phyloP scores from a whole-genome alignment of 202 grass and related monocot species.

The Hordeum pubiflorum region DNA sequence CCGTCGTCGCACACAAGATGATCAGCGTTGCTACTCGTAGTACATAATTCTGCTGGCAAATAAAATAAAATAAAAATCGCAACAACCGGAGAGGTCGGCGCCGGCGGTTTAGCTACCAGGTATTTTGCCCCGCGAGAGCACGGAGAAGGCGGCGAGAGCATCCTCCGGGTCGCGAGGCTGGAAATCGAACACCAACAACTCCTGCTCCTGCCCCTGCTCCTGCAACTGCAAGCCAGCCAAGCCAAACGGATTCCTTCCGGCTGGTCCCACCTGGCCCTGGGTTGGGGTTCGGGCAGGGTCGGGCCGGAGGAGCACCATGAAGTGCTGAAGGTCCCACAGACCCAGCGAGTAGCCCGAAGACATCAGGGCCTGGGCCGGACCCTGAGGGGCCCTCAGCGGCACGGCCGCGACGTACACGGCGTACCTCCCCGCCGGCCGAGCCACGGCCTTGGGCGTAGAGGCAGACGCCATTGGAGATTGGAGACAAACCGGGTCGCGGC shows the following conservation, averaged over 20 bases:
- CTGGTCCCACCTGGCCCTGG: background rate
- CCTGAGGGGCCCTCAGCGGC: constrained; percentile 51
- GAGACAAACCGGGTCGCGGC: background rate
- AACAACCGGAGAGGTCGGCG: no score
- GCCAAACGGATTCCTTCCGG: background rate
- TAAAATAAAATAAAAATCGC: background rate
- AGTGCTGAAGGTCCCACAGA: constrained; percentile 71
- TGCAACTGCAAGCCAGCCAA: background rate
- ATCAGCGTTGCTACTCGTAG: background rate
- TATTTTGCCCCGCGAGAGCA: constrained; percentile 47
- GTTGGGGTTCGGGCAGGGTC: constrained; percentile 30
- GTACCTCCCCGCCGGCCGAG: background rate
- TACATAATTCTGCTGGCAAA: background rate
- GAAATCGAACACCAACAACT: constrained; percentile 64
- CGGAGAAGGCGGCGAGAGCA: constrained; percentile 38
- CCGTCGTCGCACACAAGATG: background rate
- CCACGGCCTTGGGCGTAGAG: background rate
- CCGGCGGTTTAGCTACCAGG: constrained; percentile 33
- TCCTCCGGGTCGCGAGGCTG: constrained; percentile 73
- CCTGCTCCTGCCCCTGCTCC: background rate
- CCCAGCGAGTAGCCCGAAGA: constrained; percentile 50
- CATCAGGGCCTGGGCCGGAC: constrained; percentile 50
- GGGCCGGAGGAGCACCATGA: constrained; percentile 65
- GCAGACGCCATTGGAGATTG: background rate
- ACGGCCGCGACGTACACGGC: constrained; percentile 72